Percentiles rank a stretch among this genome's conserved stretches.
These are phyloP conservation scores for Astrocystis sublimbata DNA, from an alignment of 495 filamentous ascomycete genomes.

Conservation along the genomic window DNA sequence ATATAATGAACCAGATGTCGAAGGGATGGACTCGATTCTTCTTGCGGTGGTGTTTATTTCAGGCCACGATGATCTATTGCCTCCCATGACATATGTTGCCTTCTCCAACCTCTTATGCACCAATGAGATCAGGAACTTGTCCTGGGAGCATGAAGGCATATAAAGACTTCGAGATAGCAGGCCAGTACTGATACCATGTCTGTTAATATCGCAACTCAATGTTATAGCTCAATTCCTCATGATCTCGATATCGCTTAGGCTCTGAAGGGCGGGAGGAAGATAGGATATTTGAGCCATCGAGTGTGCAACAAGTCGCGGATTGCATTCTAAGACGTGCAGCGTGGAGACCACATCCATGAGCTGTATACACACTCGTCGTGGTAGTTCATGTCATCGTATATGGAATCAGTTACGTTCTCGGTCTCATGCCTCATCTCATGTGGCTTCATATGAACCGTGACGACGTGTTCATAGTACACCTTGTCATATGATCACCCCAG, in stretches of 20 bases:
- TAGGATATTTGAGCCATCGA: background rate
- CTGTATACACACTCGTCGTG: too few relatives aligned
- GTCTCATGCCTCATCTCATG: too few relatives aligned
- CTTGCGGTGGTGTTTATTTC: background rate
- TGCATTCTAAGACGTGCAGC: too few relatives aligned
- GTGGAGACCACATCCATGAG: too few relatives aligned
- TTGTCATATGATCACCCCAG: too few relatives aligned
- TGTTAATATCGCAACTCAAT: background rate
- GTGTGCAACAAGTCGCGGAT: background rate
- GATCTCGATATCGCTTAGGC: background rate
- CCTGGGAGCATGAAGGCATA: background rate
- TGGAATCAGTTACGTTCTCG: too few relatives aligned
- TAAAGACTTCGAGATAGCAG: background rate
- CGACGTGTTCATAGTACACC: too few relatives aligned
- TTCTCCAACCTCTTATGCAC: background rate
- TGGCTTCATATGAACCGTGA: too few relatives aligned
- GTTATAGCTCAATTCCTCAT: background rate
- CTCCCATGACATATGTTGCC: background rate
- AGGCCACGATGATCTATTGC: background rate
- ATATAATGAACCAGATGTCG: too few relatives aligned
- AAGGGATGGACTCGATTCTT: background rate
- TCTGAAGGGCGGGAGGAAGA: background rate
- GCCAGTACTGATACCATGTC: background rate
- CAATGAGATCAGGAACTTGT: background rate
- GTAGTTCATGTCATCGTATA: too few relatives aligned